These are phyloP conservation scores for Solanum boliviense DNA, from an alignment of 257 asterid species.

Conservation along the genomic window DNA sequence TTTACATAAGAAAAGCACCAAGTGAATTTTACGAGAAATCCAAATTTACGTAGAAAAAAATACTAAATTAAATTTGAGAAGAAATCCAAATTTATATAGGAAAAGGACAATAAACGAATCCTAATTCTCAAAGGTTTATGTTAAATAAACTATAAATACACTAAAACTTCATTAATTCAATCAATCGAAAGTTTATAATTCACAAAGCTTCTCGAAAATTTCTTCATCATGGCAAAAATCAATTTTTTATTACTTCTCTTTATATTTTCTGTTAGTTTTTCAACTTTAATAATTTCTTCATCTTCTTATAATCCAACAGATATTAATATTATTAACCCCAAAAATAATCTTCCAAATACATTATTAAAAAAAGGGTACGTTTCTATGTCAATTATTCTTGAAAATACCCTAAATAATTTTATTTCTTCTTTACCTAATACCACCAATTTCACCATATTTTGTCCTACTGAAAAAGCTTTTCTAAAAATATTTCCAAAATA, in stretches of 20 bases:
- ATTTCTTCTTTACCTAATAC: neutral
- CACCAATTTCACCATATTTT: neutral
- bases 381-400: neutral
- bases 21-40: too few relatives aligned
- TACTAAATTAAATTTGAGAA: too few relatives aligned
- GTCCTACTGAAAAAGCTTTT: neutral
- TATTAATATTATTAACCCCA: neutral
- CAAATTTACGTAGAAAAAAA: too few relatives aligned
- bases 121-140: neutral
- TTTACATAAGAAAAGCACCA: too few relatives aligned
- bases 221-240: neutral
- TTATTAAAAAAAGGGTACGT: neutral
- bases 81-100: neutral
- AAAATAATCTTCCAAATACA: neutral
- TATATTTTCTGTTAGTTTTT: neutral
- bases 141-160: neutral
- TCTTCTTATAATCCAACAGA: neutral
- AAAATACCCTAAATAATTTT: neutral
- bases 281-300: neutral
- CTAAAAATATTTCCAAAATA: neutral
- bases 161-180: neutral
- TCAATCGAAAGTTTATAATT: neutral
- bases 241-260: neutral
- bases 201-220: neutral
- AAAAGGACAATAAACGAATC: neutral